These are phyloP conservation scores for Lunasporangiospora selenospora DNA, from an alignment of 192 early-diverging fungal species.

Conservation along the genomic window DNA sequence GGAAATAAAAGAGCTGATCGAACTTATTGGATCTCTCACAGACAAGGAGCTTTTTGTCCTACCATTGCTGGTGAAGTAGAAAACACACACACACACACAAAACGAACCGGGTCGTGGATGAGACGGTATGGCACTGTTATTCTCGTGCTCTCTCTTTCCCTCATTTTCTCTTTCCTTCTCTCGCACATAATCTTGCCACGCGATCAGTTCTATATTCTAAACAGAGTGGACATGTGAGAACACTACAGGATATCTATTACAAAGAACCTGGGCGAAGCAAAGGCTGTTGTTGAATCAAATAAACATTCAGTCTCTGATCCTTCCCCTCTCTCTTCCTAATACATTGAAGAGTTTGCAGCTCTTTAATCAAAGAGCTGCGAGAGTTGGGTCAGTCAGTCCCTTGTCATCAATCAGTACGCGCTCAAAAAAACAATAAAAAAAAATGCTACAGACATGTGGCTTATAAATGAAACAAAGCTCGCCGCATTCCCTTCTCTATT, in stretches of 20 bases:
- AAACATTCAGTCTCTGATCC: too few relatives aligned
- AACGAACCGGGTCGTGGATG: too few relatives aligned
- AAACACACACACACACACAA: too few relatives aligned
- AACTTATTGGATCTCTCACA: not conserved
- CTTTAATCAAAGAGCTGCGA: too few relatives aligned
- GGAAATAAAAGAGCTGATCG: not conserved
- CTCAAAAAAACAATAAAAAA: slow-evolving; percentile 3
- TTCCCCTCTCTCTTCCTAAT: too few relatives aligned
- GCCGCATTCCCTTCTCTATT: not conserved
- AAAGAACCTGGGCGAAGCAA: not conserved
- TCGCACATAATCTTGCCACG: not conserved
- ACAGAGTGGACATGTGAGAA: not conserved
- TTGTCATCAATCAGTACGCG: too few relatives aligned
- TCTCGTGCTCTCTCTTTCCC: not conserved
- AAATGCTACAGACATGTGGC: too few relatives aligned
- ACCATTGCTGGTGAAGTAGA: not conserved
- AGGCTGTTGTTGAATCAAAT: not conserved
- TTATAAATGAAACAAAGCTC: not conserved
- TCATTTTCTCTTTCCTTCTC: slow-evolving; percentile 1
- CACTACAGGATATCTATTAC: not conserved
- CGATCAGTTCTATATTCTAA: too few relatives aligned
- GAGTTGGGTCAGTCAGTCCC: too few relatives aligned
- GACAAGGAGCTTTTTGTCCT: not conserved
- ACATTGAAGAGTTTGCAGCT: too few relatives aligned
- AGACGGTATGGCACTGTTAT: too few relatives aligned